Base-by-base conservation (phyloP, 1,284 basidiomycete species). In the Mycosarcoma mackinlayi region DNA sequence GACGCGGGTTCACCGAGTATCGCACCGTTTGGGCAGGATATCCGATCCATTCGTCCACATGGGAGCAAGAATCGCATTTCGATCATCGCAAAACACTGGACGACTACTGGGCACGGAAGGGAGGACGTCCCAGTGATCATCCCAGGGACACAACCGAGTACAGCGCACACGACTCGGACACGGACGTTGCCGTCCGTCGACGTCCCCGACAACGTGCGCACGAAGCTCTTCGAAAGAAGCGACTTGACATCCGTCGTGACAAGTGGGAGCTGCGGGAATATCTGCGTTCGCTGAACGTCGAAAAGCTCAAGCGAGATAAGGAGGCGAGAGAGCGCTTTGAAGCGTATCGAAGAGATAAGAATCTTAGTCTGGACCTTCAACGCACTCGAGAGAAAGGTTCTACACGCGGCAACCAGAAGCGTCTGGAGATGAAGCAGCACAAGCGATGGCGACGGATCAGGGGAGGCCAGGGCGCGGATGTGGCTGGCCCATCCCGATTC, bases 81-180 rank as follows among this genome's bases (percentile, higher is more conserved):
- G 53, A 67, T 28, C 47, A 38, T 34, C 4, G 28, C 2, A 37
- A n/a, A 1, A 72, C 59, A 6, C 38, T 72, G 8, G 23, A 27
- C 4, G 68, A 72, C 10, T 72, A 72, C 31, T 72, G 68, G 68
- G 35, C 41, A 4, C 52, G 63, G 23, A 54, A 62, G 13, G 68
- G 68, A 14, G 68, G 68, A 0, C 54, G 68, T 2, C 68, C 68
- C 14, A 44, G 42, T 3, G 52, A 67, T 33, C 13, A 25, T 0
- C 47, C 47, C 6, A 23, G 35, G 21, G 68, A 66, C 21, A 7
- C 11, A 1, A 33, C 35, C 9, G 37, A 45, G 3, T 48, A 56
- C 30, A 56, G 52, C 0, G 19, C 52, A 0, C 61, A 70, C 16
- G 51, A 50, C 42, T 70, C 67, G 3, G 67, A 70, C 38, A 71